Evolutionary conservation across 176 grass and related monocot species (phyloP).

Genomic region (Paspalum vaginatum): DNA sequence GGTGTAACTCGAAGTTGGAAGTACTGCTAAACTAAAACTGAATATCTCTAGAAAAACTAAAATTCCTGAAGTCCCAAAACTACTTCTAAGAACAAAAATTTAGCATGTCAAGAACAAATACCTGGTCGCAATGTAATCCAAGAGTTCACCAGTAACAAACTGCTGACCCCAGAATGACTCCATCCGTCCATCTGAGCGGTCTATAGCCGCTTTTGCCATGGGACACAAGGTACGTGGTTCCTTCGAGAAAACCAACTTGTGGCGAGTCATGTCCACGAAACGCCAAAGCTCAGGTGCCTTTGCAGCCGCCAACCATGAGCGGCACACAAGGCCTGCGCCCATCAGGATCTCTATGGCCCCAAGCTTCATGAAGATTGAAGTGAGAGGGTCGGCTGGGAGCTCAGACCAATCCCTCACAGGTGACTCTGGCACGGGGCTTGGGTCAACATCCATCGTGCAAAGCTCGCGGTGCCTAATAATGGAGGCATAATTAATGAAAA

Average conservation of each 20-base stretch:
- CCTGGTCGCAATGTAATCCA: slow-evolving; percentile 41
- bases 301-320: slow-evolving; percentile 30
- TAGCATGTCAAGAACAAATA: not conserved
- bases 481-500: not conserved
- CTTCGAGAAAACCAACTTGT: slow-evolving; percentile 32
- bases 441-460: slow-evolving; percentile 22
- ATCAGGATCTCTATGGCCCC: slow-evolving; percentile 39
- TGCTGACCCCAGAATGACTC: slow-evolving; percentile 43
- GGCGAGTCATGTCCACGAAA: not conserved
- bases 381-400: not conserved
- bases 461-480: not conserved
- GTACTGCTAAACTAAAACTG: not conserved
- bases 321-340: slow-evolving; percentile 42
- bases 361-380: slow-evolving; percentile 33
- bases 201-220: slow-evolving; percentile 34
- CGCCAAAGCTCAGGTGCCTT: slow-evolving; percentile 40
- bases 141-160: slow-evolving; percentile 27
- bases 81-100: not conserved
- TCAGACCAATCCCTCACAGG: slow-evolving; percentile 17
- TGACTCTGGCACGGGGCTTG: slow-evolving; percentile 5
- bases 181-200: slow-evolving; percentile 31
- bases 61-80: not conserved
- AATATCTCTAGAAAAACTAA: not conserved
- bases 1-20: not conserved
- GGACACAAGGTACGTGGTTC: not conserved